Evolutionary conservation across 441 rosid species (phyloP), one percentile per base, ranked within the genome.

Genomic region (Hura crepitans): DNA sequence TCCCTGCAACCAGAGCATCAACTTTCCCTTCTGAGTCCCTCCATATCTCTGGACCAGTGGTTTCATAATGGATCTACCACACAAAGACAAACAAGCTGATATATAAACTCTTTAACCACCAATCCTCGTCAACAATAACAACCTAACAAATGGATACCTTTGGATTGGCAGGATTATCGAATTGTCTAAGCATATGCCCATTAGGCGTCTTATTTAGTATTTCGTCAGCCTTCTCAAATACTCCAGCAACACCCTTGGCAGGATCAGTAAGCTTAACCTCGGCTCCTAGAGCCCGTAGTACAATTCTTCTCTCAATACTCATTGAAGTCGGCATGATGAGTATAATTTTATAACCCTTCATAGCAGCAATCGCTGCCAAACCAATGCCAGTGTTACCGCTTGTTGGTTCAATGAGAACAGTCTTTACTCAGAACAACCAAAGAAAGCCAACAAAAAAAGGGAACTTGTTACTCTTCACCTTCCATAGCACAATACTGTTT

Each of bases 11-110:
- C 50, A 93, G 71, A 11, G 79, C 81, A 77, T 87, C 92, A 56
- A 89, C 88, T 79, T 87, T 77, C 62, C 87, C 97, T 58, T 73
- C 91, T 0, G 97, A 84, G 78, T 83, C 93, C 64, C 74, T 85
- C 98, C 97, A 90, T 76, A 90, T 86, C 81, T 92, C 98, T 4
- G 91, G 97, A 53, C 97, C 97, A 9, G 92, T 90, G 68, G 96
- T 89, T 77, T 77, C 87, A 51, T 87, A 90, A 67, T 90, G 98
- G 63, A 87, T 82, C 98, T 89, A 62, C 77, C 71, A 55, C 75
- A 72, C 20, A 68, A 35, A 76, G 3, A 9, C 54, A 27, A 30
- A 20, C 58, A 20, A 50, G 49, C 5, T 69, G n/a, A 43, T n/a
- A 14, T 14, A 2, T 7, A 30, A 10, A 45, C n/a, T 28, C 65